Base-by-base conservation (phyloP, 805 yeast genomes). In the Wickerhamomyces queroliae region DNA sequence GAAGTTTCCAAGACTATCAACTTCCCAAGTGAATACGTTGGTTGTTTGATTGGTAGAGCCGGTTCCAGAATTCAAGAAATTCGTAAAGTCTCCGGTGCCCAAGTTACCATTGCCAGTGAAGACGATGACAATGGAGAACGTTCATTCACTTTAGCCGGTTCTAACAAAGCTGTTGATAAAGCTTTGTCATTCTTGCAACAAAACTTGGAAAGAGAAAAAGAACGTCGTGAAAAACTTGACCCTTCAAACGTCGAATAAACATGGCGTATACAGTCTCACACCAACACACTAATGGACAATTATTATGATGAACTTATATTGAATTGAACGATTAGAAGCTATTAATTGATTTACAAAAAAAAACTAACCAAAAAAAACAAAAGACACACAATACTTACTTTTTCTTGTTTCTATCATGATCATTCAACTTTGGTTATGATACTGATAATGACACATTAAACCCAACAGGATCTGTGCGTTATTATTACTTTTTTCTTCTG, bases 11-110 rank as follows among this genome's bases (percentile, higher is more conserved):
- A 72, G 32, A 61, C 70, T 3, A 64, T 78, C 16, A 66, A 74
- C 22, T 83, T 87, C 56, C 87, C 95, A 28, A 80, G 83, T 48
- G 86, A 80, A 44, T 79, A 80, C 65, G 95, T 89, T 33, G 96
- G 96, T 32, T 91, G 95, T 37, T 69, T 89, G 39, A 86, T 89
- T 51, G 96, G 96, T 43, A 82, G 83, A 49, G 79, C 81, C 47
- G 96, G 96, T 29, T 67, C 85, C 22, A 76, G 95, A 63, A 87
- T 89, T 49, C 93, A 84, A 59, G 95, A 89, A 45, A 82, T 89
- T 37, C 74, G 96, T 51, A 78, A 83, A 50, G 72, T 72, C 26
- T 76, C 89, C 36, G 90, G 89, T 30, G 89, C 95, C 29, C 74
- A 78, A 30, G 86, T 89, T 56, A 76, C 80, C 5, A 85, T 89